Base-by-base conservation (phyloP, 257 asterid species). In the Solanum bulbocastanum region DNA sequence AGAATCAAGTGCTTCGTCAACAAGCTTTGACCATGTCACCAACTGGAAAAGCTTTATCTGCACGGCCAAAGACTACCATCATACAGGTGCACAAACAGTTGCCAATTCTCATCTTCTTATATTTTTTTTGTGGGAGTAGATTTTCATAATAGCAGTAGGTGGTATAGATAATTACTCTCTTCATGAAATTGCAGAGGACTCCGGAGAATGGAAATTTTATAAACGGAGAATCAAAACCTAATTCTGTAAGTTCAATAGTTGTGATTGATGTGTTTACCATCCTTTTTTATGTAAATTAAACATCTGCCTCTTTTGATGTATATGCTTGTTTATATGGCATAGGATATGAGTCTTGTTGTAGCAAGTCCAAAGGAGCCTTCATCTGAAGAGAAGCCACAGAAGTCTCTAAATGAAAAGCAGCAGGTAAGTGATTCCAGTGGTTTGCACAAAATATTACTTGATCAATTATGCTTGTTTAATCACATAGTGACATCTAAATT, bases 21-120 rank as follows among this genome's bases (percentile, higher is more conserved):
- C 99, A 95, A 92, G 98, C 99, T 87, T 91, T 97, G 89, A 92
- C 98, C 84, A 93, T 97, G 98, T 97, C 99, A 73, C 99, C 99
- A 30, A 95, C 98, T n/a, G 98, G 98, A 87, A 95, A 92, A 91
- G 58, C 98, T 87, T 60, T 92, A 86, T 91, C 99, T 91, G 89
- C 98, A 85, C 93, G 98, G 78, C 93, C 96, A 40, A 97, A 94
- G 92, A 94, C 88, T 33, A 92, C 96, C 87, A 91, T 97, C 75
- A 79, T 97, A 89, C 98, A 91, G 96, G 99, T 97, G 60, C 83
- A 82, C 78, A 27, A 81, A 33, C 66, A n/a, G 18, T 81, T 30
- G 42, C 68, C 16, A 49, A 30, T 81, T 81, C 68, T 30, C n/a
- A 81, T 81, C 44, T 81, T 30, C n/a, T 30, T 46, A 46, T 69